Evolutionary conservation across 768 basidiomycete genomes (phyloP), one percentile per base, ranked within the genome.

Genomic region (Naganishia vaughanmartiniae): DNA sequence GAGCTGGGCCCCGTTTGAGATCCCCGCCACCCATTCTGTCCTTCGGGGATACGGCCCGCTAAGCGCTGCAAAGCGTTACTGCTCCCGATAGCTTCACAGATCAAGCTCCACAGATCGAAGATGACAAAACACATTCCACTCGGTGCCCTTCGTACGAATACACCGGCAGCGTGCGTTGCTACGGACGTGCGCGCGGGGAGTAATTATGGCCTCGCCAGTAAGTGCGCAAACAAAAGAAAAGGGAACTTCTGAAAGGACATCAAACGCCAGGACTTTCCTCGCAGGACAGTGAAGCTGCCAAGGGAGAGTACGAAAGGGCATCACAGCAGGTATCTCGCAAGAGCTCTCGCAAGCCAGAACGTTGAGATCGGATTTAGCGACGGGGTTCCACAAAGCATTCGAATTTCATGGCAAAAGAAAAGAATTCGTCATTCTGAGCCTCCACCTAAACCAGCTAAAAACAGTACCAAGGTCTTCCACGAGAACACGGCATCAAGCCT

Each of bases 1-100:
- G 60, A 45, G 60, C 12, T 17, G 14, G 60, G 30, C n/a, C 42
- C 39, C 60, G 42, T 42, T 63, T 39, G 60, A 12, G 60, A 12
- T 63, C 42, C 60, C 60, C 58, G 9, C 7, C 42, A 42, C 42
- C 14, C 6, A 15, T 51, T 24, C 24, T 51, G 4, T 7, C 14
- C 48, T 14, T 24, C 7, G 21, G 48, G 21, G 4, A 51, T 3
- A 51, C 48, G 48, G 48, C 48, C 24, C n/a, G 48, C 24, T 51
- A 51, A 51, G 19, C 24, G 48, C 42, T n/a, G 39, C 39, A 9
- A 42, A 7, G 15, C 15, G 39, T 42, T 24, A 51, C 48, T 51
- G 48, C 48, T 14, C 12, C 48, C 48, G 48, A 51, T 51, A n/a
- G 48, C 4, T 15, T 51, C 19, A 26, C 15, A 4, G 14, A 51